Evolutionary conservation across 495 filamentous ascomycete species (phyloP), one percentile per base, ranked within the genome.

Genomic region (Tuber indicum): DNA sequence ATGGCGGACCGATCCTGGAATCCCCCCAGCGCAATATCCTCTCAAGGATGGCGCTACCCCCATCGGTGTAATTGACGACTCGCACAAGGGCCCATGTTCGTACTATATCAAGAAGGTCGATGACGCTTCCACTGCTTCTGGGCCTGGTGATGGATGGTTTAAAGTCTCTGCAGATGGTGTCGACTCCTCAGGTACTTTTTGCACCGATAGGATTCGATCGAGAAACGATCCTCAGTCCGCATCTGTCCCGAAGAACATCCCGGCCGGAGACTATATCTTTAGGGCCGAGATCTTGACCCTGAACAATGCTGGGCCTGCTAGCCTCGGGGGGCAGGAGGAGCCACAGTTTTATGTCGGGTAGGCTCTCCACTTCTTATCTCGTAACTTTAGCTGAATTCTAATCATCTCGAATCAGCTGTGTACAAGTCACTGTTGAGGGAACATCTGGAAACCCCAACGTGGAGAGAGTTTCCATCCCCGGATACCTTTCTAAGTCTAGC

Each of bases 271-370:
- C 80, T 94, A 93, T 78, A 86, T 94, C 42, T 86, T 91, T 26
- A 88, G 92, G 4, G 86, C 89, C 5, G 92, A 94, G 83, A 79
- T 94, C 41, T 78, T 94, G 41, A 89, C 92, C 0, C 86, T 94
- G n/a, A 92, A 93, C 49, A 82, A 89, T 58, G 90, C 89, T 10
- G 86, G 86, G 10, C 82, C 84, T 4, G 83, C 86, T 1, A 86
- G 5, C n/a, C 43, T 69, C 7, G 58, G 58, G n/a, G 76, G 77
- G 0, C 72, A 72, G 1, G 58, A 74, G 1, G 74, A 74, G 32
- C 90, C 92, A 26, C 91, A 93, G 82, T 92, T 92, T 83, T 94
- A 91, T 78, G 84, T 87, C 46, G 89, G 89, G 32, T 94, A 91
- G 81, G 91, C 91, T 1, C 90, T 92, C 83, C 84, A 92, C 36